phyloP scores from a whole-genome alignment of 345 rosid genomes.

The Brassica rapa region DNA sequence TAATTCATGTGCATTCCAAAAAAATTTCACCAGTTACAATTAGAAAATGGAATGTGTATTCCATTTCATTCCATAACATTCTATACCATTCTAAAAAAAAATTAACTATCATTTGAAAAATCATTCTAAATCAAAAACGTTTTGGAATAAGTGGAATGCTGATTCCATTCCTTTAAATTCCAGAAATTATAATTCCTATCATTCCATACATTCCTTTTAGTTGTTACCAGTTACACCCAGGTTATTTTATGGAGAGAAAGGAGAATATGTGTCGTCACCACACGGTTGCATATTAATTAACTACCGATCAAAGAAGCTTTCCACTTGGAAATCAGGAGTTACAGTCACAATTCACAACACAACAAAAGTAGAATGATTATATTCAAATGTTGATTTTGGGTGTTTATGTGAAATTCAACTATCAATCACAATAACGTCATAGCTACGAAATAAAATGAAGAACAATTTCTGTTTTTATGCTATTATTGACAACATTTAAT shows the following conservation, averaged over 20 bases:
- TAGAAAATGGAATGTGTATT: no score
- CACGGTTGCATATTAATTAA: conserved; percentile 36
- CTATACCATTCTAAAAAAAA: no score
- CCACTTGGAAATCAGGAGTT: conserved; percentile 28
- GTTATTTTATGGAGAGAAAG: neutral
- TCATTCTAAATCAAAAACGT: no score
- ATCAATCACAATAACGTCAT: conserved; percentile 1
- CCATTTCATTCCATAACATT: no score
- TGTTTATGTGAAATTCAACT: neutral
- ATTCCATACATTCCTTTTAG: no score
- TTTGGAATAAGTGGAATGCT: no score
- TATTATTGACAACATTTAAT: neutral
- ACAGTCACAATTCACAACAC: conserved; percentile 16
- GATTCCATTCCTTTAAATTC: no score
- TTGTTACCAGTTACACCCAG: no score
- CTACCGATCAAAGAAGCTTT: conserved; percentile 1
- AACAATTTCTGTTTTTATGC: neutral
- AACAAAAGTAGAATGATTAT: neutral
- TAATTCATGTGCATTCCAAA: no score
- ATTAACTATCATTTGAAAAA: no score
- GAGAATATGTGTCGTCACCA: conserved; percentile 32
- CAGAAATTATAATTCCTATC: no score
- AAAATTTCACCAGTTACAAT: no score
- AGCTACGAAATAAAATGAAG: neutral
- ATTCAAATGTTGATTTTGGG: neutral